Conservation (phyloP, 2,329 filamentous ascomycete genomes). For the Colletotrichum incanum region DNA sequence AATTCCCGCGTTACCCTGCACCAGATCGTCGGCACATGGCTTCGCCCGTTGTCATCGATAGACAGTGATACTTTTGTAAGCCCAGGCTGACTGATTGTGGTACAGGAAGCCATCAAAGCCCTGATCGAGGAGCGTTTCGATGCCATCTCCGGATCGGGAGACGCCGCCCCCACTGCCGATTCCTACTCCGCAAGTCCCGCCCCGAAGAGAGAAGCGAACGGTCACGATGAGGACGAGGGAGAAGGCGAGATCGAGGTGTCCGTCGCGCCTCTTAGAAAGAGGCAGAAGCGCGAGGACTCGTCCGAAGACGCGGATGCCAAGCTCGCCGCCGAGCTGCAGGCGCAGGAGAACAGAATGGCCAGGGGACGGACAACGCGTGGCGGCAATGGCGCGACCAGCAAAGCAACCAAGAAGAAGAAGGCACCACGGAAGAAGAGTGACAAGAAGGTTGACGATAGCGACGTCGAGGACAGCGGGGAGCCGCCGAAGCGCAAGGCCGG, state of each 20-base stretch:
- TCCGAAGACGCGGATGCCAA: conserved; percentile 86
- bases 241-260: conserved; percentile 65
- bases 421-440: conserved; percentile 80
- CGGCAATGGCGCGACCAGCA: conserved; percentile 71
- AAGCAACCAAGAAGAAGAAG: conserved; percentile 76
- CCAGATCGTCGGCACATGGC: neutral
- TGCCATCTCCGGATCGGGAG: conserved; percentile 64
- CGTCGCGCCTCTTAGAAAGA: conserved; percentile 70
- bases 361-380: conserved; percentile 83
- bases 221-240: conserved; percentile 52
- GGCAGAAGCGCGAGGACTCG: conserved; percentile 75
- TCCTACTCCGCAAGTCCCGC: conserved; percentile 51
- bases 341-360: conserved; percentile 84
- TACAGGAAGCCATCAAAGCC: conserved; percentile 77
- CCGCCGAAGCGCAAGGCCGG: conserved; percentile 84
- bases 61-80: neutral
- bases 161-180: conserved; percentile 31
- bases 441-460: conserved; percentile 88
- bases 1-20: neutral
- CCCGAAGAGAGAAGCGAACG: conserved; percentile 55
- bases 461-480: conserved; percentile 75
- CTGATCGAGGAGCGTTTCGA: conserved; percentile 84
- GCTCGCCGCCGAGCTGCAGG: conserved; percentile 89
- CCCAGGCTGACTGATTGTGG: conserved; percentile 7
- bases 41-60: neutral